Conservation (phyloP, 164 flowering plant genomes). For the Amborella trichopoda region DNA sequence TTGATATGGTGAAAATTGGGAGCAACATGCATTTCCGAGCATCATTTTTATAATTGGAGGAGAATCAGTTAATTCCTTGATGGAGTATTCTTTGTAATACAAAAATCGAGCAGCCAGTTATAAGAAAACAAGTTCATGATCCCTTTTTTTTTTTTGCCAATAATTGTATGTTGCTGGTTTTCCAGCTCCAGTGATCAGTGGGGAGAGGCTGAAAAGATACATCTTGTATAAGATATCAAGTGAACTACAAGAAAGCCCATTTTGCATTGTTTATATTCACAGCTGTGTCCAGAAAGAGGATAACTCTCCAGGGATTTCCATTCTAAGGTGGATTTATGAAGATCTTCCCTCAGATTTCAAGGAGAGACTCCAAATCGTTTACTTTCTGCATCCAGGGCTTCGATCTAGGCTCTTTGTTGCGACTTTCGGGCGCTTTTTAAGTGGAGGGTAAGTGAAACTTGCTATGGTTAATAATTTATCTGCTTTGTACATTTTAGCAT, state of each 20-base stretch:
- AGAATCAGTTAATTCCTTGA: too few relatives aligned
- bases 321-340: conserved; percentile 94
- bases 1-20: too few relatives aligned
- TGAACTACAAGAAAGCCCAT: conserved; percentile 77
- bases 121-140: too few relatives aligned
- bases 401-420: conserved; percentile 73
- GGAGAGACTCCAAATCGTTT: conserved; percentile 71
- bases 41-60: too few relatives aligned
- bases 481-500: too few relatives aligned
- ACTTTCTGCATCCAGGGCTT: conserved; percentile 91
- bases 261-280: conserved; percentile 77
- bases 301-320: conserved; percentile 75
- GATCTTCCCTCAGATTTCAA: conserved; percentile 56
- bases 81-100: too few relatives aligned
- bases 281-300: conserved; percentile 80
- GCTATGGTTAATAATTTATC: too few relatives aligned
- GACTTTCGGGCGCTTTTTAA: conserved; percentile 80
- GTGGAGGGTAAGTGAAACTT: conserved; percentile 96
- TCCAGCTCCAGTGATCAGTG: conserved; percentile 71
- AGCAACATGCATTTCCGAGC: too few relatives aligned
- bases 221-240: conserved; percentile 47
- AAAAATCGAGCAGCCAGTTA: too few relatives aligned
- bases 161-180: too few relatives aligned
- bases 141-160: too few relatives aligned
- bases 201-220: conserved; percentile 75